A percentile compares a stretch with the other conserved stretches of the same genome.
Conservation (phyloP, 2,329 filamentous ascomycete genomes). For the Penicillium sp. region DNA sequence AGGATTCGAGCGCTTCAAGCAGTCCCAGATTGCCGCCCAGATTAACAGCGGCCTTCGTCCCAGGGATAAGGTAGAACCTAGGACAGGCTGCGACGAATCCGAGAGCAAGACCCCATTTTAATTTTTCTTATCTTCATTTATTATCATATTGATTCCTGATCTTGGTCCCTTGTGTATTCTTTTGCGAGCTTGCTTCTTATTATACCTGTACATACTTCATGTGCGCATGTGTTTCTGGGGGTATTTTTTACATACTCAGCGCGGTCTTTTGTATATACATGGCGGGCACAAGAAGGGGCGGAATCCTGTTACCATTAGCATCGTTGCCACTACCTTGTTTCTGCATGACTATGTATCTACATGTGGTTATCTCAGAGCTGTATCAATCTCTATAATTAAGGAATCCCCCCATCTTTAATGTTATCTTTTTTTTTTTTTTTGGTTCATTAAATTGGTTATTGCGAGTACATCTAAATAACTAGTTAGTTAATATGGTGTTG, state of each 20-base stretch:
- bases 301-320: not conserved
- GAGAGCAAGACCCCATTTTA: not conserved
- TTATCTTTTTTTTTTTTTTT: no score
- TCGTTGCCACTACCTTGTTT: not conserved
- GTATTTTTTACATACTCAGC: not conserved
- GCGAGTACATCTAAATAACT: not conserved
- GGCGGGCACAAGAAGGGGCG: not conserved
- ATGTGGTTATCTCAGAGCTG: not conserved
- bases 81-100: not conserved
- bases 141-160: not conserved
- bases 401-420: not conserved
- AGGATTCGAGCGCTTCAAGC: slow-evolving; percentile 44
- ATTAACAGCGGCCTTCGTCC: slow-evolving; percentile 40
- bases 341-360: not conserved
- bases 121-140: not conserved
- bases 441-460: not conserved
- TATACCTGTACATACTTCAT: slow-evolving; percentile 5
- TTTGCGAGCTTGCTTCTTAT: not conserved
- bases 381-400: not conserved
- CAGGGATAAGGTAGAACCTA: not conserved
- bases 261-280: slow-evolving; percentile 4
- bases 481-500: not conserved
- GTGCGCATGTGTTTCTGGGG: not conserved
- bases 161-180: not conserved
- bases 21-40: slow-evolving; percentile 48